Conservation (phyloP, 768 basidiomycete species). For the Polyporus arcularius region DNA sequence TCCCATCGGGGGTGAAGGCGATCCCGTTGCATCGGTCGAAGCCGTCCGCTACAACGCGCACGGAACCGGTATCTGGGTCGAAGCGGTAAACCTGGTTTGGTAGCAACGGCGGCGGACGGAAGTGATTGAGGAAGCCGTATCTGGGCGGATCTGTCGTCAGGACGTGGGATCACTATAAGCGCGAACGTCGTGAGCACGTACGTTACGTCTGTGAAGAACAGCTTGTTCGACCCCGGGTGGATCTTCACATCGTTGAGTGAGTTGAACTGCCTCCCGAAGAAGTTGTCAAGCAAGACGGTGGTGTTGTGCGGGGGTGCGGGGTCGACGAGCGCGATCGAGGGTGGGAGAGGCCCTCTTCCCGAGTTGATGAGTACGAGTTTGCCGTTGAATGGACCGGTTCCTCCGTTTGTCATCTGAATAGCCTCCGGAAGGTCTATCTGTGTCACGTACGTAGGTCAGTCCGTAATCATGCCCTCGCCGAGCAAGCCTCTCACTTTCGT, state of each 20-base stretch:
- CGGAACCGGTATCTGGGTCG: constrained; percentile 61
- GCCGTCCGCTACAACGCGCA: constrained; percentile 76
- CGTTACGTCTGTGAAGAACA: constrained; percentile 78
- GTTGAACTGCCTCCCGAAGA: constrained; percentile 79
- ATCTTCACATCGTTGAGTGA: constrained; percentile 80
- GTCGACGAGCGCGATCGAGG: constrained; percentile 65
- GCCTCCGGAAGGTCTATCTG: constrained; percentile 60
- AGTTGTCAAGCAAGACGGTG: constrained; percentile 76
- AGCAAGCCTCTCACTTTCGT: constrained; percentile 32
- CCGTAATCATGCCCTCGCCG: not conserved
- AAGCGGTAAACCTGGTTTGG: constrained; percentile 81
- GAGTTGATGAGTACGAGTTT: constrained; percentile 64
- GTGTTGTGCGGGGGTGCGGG: constrained; percentile 63
- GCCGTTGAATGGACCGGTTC: constrained; percentile 61
- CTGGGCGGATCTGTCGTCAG: constrained; percentile 31
- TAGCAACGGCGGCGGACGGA: constrained; percentile 64
- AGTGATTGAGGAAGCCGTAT: constrained; percentile 64
- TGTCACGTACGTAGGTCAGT: not conserved
- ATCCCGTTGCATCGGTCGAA: constrained; percentile 76
- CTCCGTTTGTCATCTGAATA: constrained; percentile 72
- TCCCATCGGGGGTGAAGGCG: constrained; percentile 68
- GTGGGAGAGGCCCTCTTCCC: constrained; percentile 62
- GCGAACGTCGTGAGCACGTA: constrained; percentile 33
- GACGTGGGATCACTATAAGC: not conserved
- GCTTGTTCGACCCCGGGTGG: constrained; percentile 60